Evolutionary conservation across 2,329 filamentous ascomycete species (phyloP), one percentile per base, ranked within the genome.

Genomic region (Incumbomyces delicatus): DNA sequence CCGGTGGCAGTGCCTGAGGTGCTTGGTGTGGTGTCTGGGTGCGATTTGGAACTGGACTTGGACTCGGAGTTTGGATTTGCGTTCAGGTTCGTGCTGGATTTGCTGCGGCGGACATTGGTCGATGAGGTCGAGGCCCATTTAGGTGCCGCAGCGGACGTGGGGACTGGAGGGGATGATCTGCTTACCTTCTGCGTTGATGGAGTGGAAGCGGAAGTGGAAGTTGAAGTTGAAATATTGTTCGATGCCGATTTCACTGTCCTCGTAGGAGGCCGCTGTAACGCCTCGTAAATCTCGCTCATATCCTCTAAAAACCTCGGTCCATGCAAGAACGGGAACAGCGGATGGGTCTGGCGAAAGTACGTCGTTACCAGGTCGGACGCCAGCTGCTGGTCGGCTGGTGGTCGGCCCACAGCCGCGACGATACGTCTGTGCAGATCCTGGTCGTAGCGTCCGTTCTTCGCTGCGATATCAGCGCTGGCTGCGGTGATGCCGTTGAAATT

Each of bases 311-410:
- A 73, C 1, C 66, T 67, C 1, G 70, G 72, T 0, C 73, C 73
- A 40, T 75, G 71, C 3, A 75, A 53, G 49, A 75, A 74, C 0
- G 73, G 73, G 48, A 75, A 72, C 11, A 75, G 59, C 1, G 71
- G 71, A 61, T 76, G 73, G 71, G 72, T 75, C 8, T 67, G 62
- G 52, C 64, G 67, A 55, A 75, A 75, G 51, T 74, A 75, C 14
- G 64, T 59, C 57, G 72, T 69, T 43, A 74, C 64, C 2, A 75
- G 60, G 33, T 65, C 60, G 48, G 65, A 65, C 1, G 70, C 65
- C 3, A 61, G 51, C 4, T 63, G 54, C 29, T 48, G 45, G 14
- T 55, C 50, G 12, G 46, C 32, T 3, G 56, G 56, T 34, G 53
- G 51, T 38, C 50, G 51, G 6, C 56, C 63, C 14, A 59, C 52